These are phyloP conservation scores for Knufia petricola DNA, from an alignment of 2,329 filamentous ascomycete genomes.

Conservation along the genomic window DNA sequence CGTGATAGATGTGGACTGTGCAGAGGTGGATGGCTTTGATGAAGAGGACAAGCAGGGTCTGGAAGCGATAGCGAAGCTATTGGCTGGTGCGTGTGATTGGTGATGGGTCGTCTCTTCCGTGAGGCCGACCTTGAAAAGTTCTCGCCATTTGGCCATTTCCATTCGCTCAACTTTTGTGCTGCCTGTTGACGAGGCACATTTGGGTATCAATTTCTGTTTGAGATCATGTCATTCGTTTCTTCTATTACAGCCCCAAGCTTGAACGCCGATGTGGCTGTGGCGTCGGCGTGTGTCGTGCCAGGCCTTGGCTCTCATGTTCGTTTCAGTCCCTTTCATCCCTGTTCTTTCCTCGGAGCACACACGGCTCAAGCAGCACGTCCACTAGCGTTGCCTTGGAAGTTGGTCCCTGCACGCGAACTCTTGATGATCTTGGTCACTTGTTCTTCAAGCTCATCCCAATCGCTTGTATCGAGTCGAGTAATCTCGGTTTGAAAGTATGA, in stretches of 20 bases:
- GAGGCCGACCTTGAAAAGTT: neutral
- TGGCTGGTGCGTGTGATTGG: slow-evolving; percentile 36
- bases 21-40: slow-evolving; percentile 35
- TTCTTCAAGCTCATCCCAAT: slow-evolving; percentile 85
- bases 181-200: slow-evolving; percentile 1
- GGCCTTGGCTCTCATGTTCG: no score
- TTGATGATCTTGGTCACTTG: slow-evolving; percentile 75
- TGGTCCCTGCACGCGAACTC: slow-evolving; percentile 35
- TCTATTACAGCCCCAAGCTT: neutral
- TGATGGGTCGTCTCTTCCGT: slow-evolving; percentile 6
- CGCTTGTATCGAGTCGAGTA: slow-evolving; percentile 67
- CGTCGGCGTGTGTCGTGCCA: no score
- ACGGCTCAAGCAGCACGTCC: neutral
- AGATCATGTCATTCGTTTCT: neutral
- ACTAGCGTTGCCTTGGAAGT: slow-evolving; percentile 26
- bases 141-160: neutral
- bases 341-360: neutral
- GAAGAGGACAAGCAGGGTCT: slow-evolving; percentile 35
- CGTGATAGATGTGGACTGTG: slow-evolving; percentile 41
- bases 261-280: neutral
- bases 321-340: slow-evolving; percentile 1
- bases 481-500: slow-evolving; percentile 71
- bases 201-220: slow-evolving; percentile 2
- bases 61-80: slow-evolving; percentile 32
- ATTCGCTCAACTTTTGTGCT: neutral